phyloP scores from a whole-genome alignment of 192 early-diverging fungal species.

The Phlyctochytrium arcticum region DNA sequence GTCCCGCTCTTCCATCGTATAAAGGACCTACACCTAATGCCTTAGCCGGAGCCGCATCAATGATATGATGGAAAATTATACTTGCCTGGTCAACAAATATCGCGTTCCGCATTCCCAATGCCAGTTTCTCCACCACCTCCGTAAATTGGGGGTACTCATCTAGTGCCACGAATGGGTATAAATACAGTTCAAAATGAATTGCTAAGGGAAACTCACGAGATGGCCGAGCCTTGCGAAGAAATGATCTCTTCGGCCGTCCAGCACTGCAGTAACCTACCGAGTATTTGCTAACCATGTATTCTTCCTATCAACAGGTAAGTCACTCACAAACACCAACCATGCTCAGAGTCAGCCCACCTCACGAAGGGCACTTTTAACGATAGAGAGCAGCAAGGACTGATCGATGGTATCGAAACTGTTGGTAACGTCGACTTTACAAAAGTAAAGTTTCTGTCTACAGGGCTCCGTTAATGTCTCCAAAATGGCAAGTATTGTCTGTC shows the following conservation, averaged over 20 bases:
- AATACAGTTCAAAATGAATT: too few species aligned
- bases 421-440: conserved; percentile 81
- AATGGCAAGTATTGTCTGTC: too few species aligned
- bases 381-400: conserved; percentile 59
- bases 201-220: conserved; percentile 34
- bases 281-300: conserved; percentile 69
- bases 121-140: conserved; percentile 40
- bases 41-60: not conserved
- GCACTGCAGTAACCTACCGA: conserved; percentile 38
- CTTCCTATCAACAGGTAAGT: conserved; percentile 42
- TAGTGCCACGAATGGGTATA: too few species aligned
- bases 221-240: conserved; percentile 25
- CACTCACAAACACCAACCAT: not conserved
- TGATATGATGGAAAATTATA: not conserved
- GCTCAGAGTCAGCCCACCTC: conserved; percentile 39
- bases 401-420: conserved; percentile 79
- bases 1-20: conserved; percentile 47
- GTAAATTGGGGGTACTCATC: conserved; percentile 44
- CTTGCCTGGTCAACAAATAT: conserved; percentile 65
- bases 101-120: conserved; percentile 47
- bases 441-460: conserved; percentile 48
- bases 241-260: conserved; percentile 33
- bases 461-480: conserved; percentile 1
- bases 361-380: conserved; percentile 44
- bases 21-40: conserved; percentile 39